These are phyloP conservation scores for Trametes hirsuta DNA, from an alignment of 1,284 basidiomycete genomes.

Conservation along the genomic window DNA sequence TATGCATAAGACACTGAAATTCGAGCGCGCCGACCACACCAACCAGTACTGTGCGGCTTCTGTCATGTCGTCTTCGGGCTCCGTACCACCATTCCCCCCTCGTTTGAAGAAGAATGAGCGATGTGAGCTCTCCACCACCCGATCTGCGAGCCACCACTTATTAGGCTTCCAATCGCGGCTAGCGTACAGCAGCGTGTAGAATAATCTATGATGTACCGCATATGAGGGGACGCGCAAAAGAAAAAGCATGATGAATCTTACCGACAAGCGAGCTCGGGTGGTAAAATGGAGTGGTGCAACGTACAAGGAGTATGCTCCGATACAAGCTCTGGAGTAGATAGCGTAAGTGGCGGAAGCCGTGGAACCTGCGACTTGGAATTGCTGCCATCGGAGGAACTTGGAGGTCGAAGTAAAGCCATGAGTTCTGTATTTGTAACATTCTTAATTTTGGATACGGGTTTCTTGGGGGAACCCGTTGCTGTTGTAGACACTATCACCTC, in stretches of 20 bases:
- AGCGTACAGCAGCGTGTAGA: slow-evolving; percentile 68
- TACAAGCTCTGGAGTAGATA: slow-evolving; percentile 62
- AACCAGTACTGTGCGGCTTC: slow-evolving; percentile 73
- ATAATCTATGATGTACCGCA: slow-evolving; percentile 43
- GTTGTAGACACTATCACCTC: background rate
- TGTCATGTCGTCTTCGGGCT: slow-evolving; percentile 52
- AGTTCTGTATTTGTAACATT: slow-evolving; percentile 34
- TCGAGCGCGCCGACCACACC: background rate
- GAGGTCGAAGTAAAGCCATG: slow-evolving; percentile 57
- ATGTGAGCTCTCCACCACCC: slow-evolving; percentile 82
- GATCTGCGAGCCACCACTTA: slow-evolving; percentile 85
- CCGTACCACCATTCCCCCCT: slow-evolving; percentile 29
- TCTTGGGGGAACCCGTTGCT: slow-evolving; percentile 20
- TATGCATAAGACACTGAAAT: background rate
- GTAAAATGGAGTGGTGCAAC: slow-evolving; percentile 66
- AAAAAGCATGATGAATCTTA: slow-evolving; percentile 9
- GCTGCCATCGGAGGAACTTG: slow-evolving; percentile 42
- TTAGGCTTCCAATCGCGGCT: slow-evolving; percentile 71
- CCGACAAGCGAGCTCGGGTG: slow-evolving; percentile 68
- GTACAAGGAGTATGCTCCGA: slow-evolving; percentile 79
- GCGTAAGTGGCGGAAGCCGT: slow-evolving; percentile 53
- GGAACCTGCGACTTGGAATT: slow-evolving; percentile 30
- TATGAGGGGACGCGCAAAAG: background rate
- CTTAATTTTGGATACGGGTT: slow-evolving; percentile 33
- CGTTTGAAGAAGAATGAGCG: slow-evolving; percentile 79